Evolutionary conservation across 805 yeast genomes (phyloP), one percentile per base, ranked within the genome.

Genomic region (Starmerella davenportii): DNA sequence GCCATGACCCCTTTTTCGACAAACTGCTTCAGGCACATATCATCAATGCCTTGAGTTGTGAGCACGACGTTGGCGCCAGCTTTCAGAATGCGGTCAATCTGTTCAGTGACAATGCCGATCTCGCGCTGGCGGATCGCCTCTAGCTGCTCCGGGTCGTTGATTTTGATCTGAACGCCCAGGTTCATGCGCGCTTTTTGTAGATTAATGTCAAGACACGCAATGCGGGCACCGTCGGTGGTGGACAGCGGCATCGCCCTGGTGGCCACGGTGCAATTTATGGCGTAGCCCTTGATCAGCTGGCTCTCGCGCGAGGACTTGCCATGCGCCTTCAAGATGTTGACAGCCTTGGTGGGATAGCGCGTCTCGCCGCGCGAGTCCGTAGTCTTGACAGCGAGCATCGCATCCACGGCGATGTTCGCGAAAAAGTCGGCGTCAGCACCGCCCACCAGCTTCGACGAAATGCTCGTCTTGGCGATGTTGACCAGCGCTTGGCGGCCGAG

Each of bases 131-230:
- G 70, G 49, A 84, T 81, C 51, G 80, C 79, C 64, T 90, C 99
- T 50, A 90, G 70, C 61, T 82, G 94, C 51, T 90, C 95, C 31
- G 99, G 98, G 58, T 90, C 95, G 51, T 81, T 93, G 55, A 90
- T 82, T 56, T 85, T 85, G 59, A 90, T 80, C 59, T 84, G 93
- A 38, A 90, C 96, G 39, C 99, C 99, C 74, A 90, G 74, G 31
- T 95, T 95, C 95, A 90, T 82, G 56, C 85, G 74, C 2, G 94
- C 90, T 59, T 85, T 87, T 58, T 92, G 98, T 55, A 90, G 65
- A 61, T 92, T 87, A 59, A 90, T 71, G 61, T 84, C 95, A 53
- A 84, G 66, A 48, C 82, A 74, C 2, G 95, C 95, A 49, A 84
- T 79, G 50, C 74, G 76, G 35, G 94, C 92, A 7, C 40, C 40